Conservation (phyloP, 805 yeast species). For the Lipomyces yamadae region DNA sequence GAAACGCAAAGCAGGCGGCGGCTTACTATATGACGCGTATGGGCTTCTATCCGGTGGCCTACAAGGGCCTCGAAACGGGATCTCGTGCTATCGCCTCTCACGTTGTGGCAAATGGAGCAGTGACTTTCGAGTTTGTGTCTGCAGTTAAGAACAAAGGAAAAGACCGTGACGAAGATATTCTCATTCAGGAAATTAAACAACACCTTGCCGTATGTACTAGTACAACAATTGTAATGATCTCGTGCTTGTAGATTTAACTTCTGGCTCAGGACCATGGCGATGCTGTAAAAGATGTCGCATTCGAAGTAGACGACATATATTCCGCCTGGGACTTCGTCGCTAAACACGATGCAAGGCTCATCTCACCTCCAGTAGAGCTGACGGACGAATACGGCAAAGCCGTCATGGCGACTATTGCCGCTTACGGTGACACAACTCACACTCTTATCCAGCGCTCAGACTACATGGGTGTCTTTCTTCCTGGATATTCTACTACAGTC, state of each 20-base stretch:
- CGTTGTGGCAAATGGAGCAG: constrained; percentile 58
- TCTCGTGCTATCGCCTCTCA: constrained; percentile 50
- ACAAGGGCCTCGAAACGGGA: constrained; percentile 72
- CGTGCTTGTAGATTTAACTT: background rate
- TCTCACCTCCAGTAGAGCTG: constrained; percentile 42
- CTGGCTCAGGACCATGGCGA: constrained; percentile 61
- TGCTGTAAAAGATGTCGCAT: constrained; percentile 75
- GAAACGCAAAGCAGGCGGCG: constrained; percentile 74
- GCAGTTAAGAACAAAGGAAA: constrained; percentile 39
- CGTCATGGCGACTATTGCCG: constrained; percentile 55
- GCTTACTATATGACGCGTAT: constrained; percentile 42
- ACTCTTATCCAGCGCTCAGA: constrained; percentile 59
- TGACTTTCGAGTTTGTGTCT: constrained; percentile 54
- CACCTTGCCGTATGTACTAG: constrained; percentile 1
- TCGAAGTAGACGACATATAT: constrained; percentile 59
- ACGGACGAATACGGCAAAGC: constrained; percentile 58
- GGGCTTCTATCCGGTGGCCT: constrained; percentile 69
- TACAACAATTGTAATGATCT: background rate
- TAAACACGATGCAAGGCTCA: constrained; percentile 56
- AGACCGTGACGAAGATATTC: background rate
- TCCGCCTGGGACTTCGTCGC: constrained; percentile 54
- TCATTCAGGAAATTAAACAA: constrained; percentile 41
- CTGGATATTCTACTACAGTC: constrained; percentile 49
- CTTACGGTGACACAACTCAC: constrained; percentile 68
- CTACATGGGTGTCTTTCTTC: constrained; percentile 55